phyloP scores from a whole-genome alignment of 495 filamentous ascomycete species.

The Aspergillus kassunensis region DNA sequence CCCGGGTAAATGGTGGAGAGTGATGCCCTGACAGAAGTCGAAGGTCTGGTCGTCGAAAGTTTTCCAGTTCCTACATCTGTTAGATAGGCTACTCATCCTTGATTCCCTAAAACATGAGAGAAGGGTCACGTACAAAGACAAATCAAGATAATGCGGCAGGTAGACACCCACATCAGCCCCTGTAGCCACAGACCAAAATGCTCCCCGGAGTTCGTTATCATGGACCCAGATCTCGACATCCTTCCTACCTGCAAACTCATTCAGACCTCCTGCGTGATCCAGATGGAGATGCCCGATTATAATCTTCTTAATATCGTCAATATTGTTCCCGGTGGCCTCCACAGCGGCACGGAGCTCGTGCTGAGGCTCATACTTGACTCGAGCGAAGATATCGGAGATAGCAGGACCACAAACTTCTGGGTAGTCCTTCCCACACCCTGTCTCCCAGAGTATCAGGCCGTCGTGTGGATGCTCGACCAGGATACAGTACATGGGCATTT shows the following conservation, averaged over 20 bases:
- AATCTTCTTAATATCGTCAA: constrained; percentile 42
- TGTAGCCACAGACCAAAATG: constrained; percentile 11
- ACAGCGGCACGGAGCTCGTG: constrained; percentile 39
- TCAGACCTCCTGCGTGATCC: constrained; percentile 42
- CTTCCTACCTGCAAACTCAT: constrained; percentile 7
- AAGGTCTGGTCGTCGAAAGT: constrained; percentile 4
- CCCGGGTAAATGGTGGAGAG: constrained; percentile 8
- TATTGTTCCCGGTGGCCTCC: constrained; percentile 36
- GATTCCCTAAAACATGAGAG: no score
- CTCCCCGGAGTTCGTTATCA: neutral
- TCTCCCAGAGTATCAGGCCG: constrained; percentile 45
- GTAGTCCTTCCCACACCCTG: constrained; percentile 36
- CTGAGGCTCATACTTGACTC: constrained; percentile 29
- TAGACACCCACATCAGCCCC: constrained; percentile 6
- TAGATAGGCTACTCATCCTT: no score
- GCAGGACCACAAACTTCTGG: constrained; percentile 35
- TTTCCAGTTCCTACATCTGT: constrained; percentile 8
- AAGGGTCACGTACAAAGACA: neutral
- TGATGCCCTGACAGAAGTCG: constrained; percentile 11
- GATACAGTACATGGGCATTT: constrained; percentile 11
- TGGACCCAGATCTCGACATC: constrained; percentile 13
- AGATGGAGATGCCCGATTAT: constrained; percentile 46
- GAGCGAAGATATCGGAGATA: constrained; percentile 39
- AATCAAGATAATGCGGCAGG: constrained; percentile 4
- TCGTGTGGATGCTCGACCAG: constrained; percentile 17